Base-by-base conservation (phyloP, 116 monocot species). In the Cymodocea nodosa region DNA sequence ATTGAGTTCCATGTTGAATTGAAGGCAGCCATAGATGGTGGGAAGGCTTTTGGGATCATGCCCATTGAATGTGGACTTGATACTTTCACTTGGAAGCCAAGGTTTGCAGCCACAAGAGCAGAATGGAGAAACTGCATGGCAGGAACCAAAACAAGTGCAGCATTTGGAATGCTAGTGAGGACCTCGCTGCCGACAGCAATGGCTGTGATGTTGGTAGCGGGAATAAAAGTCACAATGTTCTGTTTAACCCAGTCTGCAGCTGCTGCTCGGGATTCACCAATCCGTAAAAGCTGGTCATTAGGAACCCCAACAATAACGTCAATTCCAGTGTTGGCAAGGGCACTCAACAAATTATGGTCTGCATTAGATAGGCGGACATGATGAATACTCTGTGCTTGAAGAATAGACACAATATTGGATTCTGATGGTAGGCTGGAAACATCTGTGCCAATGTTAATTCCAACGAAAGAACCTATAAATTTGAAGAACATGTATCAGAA, bases 161-260 rank as follows among this genome's bases (percentile, higher is more conserved):
- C 98, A 70, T 91, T 92, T 7, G 92, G 92, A 20, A 89, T 80
- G 16, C 71, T 62, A 1, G 86, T 86, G 23, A 92, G 89, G 49
- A 92, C 86, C 71, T 99, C 98, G 56, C 83, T 76, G 14, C 98
- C 98, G 0, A 99, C 89, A 34, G 92, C 86, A 20, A 99, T 84
- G 39, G 74, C 74, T 1, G 86, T 99, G 59, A 99, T 92, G 78
- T 99, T 99, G 51, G 98, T 99, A 22, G 72, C 75, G 4, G 98
- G 98, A 66, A 92, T 52, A 71, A 80, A 99, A 16, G 84, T 75
- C 8, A 73, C 84, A 22, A 99, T 70, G 57, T 99, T 92, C 64
- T 78, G 82, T 64, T 89, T 99, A 40, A 99, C 77, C 98, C 98
- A 99, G 19, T 86, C 74, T n/a, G 92, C 98, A 24, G 98, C 98